Conservation (phyloP, 2,329 filamentous ascomycete species). For the Ascochyta pisi region DNA sequence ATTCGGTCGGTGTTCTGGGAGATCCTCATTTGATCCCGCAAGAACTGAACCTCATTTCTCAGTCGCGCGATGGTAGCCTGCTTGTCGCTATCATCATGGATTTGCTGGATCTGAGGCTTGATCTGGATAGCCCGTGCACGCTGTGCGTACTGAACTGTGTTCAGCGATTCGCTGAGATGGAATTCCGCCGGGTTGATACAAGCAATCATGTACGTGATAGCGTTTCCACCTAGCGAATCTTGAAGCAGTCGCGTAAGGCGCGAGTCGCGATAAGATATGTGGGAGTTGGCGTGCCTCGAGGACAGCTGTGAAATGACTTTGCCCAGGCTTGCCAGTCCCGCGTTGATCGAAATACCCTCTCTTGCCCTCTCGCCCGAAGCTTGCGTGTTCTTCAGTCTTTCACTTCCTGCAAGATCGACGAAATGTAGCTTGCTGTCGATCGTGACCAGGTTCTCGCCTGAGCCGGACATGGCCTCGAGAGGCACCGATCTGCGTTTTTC, state of each 20-base stretch:
- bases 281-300: conserved; percentile 81
- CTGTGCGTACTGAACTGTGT: conserved; percentile 95
- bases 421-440: conserved; percentile 99
- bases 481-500: conserved; percentile 91
- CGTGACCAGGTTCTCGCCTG: conserved; percentile 71
- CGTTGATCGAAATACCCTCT: conserved; percentile 98
- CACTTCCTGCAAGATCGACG: conserved; percentile 95
- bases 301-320: conserved; percentile 99
- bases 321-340: conserved; percentile 88
- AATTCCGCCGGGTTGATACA: conserved; percentile 98
- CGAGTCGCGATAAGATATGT: conserved; percentile 98
- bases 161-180: conserved; percentile 94
- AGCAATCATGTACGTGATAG: conserved; percentile 99
- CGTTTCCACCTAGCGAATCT: conserved; percentile 94
- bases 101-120: conserved; percentile 93
- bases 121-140: conserved; percentile 95
- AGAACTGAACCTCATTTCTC: conserved; percentile 90
- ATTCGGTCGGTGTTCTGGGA: conserved; percentile 73
- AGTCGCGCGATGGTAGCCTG: conserved; percentile 91
- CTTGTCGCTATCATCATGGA: conserved; percentile 88
- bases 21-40: conserved; percentile 90
- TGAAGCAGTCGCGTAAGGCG: conserved; percentile 92
- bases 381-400: conserved; percentile 95
- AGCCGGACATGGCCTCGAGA: conserved; percentile 73
- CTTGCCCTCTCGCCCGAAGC: conserved; percentile 92